These are phyloP conservation scores for Patellifolia procumbens DNA, from an alignment of 179 eudicot genomes.

Conservation along the genomic window DNA sequence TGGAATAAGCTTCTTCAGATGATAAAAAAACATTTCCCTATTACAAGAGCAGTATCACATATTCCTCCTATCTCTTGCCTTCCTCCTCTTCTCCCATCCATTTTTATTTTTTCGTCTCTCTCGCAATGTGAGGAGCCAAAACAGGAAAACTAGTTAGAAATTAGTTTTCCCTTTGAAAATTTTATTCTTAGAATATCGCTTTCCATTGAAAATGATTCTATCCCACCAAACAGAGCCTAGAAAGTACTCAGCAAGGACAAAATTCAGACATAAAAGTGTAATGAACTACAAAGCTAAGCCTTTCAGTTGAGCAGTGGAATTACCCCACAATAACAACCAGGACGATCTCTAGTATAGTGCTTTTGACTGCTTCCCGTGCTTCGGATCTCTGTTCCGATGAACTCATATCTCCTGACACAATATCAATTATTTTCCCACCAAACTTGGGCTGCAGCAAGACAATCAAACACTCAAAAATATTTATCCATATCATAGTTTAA, in stretches of 20 bases:
- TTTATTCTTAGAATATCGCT: too few species aligned
- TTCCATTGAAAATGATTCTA: too few species aligned
- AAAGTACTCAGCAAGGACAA: not conserved
- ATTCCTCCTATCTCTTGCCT: too few species aligned
- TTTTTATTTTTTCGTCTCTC: too few species aligned
- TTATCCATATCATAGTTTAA: not conserved
- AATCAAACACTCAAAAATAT: constrained; percentile 13
- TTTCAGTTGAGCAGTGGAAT: constrained; percentile 11
- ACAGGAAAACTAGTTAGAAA: too few species aligned
- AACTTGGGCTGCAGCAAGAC: constrained; percentile 76
- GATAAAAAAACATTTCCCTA: too few species aligned
- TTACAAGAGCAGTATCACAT: too few species aligned
- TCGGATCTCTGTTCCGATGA: constrained; percentile 62
- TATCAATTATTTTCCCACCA: constrained; percentile 86
- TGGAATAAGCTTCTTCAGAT: too few species aligned
- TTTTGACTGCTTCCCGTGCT: constrained; percentile 63
- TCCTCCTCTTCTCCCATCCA: too few species aligned
- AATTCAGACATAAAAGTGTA: not conserved
- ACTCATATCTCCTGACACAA: constrained; percentile 71
- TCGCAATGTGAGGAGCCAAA: too few species aligned
- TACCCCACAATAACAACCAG: constrained; percentile 73
- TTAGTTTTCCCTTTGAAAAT: too few species aligned
- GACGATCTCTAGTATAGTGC: constrained; percentile 66
- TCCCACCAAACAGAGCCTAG: too few species aligned
- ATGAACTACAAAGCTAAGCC: not conserved